Evolutionary conservation across 164 flowering plant species (phyloP), one percentile per base, ranked within the genome.

Genomic region (Kingdonia uniflora): DNA sequence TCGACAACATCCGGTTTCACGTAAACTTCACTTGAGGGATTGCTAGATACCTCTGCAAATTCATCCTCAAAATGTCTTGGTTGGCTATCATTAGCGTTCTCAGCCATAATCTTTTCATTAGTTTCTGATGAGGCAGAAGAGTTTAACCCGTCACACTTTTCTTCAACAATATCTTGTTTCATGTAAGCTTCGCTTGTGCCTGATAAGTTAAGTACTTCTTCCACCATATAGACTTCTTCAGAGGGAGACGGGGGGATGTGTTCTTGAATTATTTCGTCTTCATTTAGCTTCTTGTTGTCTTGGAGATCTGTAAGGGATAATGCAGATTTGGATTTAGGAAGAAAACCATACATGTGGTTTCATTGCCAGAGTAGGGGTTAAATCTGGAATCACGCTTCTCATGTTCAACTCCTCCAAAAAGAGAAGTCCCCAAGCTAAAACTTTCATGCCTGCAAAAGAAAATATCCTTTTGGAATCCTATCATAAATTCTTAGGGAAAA

Each of bases 361-460:
- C 85, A 1, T 76, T 69, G 15, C 74, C 62, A 64, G 78, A 91
- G 62, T 61, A 74, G 24, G 92, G 83, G 53, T 59, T 76, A 54
- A 73, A 67, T 42, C 49, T 76, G 14, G 49, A 43, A 22, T 71
- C 76, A 23, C 53, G 70, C 63, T 48, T 75, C 47, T 67, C 81
- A n/a, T 62, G 75, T 71, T 58, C 74, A 24, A 70, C 49, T 41
- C 44, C 44, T 11, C 44, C 44, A 5, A 41, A 14, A 4, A 41
- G 11, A 11, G 95, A 75, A 41, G 81, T 66, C 21, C 92, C 83
- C 38, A 78, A 51, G 44, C 73, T 77, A 62, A 86, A 92, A 63
- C 86, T 85, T 55, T 87, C 95, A 62, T 79, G 78, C 60, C 97
- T 81, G 3, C 85, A 60, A 41, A 81, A 82, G 10, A 70, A 51